Percentiles rank a stretch among this genome's conserved stretches.
These are phyloP conservation scores for Penicillium paneum DNA, from an alignment of 2,329 filamentous ascomycete genomes.

Conservation along the genomic window DNA sequence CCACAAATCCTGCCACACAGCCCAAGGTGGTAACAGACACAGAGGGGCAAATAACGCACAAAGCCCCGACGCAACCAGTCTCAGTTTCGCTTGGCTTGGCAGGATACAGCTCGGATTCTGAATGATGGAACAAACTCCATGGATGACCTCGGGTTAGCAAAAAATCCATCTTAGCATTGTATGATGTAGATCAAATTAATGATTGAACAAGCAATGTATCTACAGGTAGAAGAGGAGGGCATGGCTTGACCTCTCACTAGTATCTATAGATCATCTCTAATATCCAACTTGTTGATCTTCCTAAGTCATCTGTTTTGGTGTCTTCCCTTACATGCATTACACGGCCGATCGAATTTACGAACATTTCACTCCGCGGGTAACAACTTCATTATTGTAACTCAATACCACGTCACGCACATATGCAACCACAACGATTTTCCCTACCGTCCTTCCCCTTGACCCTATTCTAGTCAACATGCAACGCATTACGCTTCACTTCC, in stretches of 20 bases:
- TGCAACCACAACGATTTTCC: neutral
- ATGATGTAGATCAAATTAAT: neutral
- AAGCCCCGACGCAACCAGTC: neutral
- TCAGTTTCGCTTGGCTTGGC: conserved; percentile 1
- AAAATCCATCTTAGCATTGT: neutral
- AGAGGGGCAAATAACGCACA: neutral
- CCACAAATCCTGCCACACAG: neutral
- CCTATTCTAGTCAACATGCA: conserved; percentile 16
- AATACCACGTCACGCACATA: neutral
- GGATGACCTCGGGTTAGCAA: neutral
- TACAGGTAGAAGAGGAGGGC: neutral
- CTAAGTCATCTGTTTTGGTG: neutral
- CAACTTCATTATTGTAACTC: neutral
- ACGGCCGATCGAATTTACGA: neutral
- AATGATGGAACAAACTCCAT: neutral
- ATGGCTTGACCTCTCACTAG: neutral
- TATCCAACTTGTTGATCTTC: neutral
- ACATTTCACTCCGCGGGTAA: neutral
- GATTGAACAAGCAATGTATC: neutral
- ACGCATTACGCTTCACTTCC: conserved; percentile 47
- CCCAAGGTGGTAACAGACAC: neutral
- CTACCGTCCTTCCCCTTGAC: neutral
- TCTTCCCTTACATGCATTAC: neutral
- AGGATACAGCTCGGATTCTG: conserved; percentile 7
- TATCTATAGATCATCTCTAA: neutral